A percentile compares a stretch with the other conserved stretches of the same genome.
These are phyloP conservation scores for Neopestalotiopsis sp. DNA, from an alignment of 2,329 filamentous ascomycete genomes.

Conservation along the genomic window DNA sequence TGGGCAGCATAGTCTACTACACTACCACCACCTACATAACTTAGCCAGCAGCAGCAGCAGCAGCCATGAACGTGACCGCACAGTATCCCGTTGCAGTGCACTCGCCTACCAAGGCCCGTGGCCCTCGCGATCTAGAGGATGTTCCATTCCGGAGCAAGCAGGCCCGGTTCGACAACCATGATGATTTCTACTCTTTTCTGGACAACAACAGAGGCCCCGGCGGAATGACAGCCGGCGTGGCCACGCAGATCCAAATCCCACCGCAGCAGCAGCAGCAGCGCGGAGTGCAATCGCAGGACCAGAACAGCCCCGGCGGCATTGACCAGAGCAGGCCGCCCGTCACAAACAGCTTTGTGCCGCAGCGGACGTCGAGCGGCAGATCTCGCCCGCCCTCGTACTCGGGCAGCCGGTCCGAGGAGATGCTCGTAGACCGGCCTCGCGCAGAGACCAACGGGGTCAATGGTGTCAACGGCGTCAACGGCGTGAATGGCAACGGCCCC, in stretches of 20 bases:
- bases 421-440: conserved; percentile 31
- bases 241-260: conserved; percentile 18
- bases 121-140: conserved; percentile 30
- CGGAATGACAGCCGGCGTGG: conserved; percentile 16
- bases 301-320: conserved; percentile 8
- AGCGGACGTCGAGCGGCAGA: conserved; percentile 17
- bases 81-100: conserved; percentile 22
- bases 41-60: background rate
- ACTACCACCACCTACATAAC: background rate
- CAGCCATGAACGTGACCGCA: conserved; percentile 13
- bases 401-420: conserved; percentile 37
- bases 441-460: background rate
- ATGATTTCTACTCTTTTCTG: conserved; percentile 38
- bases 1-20: background rate
- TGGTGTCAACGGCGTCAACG: conserved; percentile 20
- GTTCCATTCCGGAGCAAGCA: conserved; percentile 19
- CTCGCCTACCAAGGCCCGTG: conserved; percentile 25
- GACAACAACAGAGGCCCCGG: conserved; percentile 32
- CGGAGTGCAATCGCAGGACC: conserved; percentile 22
- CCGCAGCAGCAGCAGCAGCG: conserved; percentile 16
- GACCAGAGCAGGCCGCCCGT: conserved; percentile 34
- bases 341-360: conserved; percentile 30
- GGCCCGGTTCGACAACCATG: conserved; percentile 34
- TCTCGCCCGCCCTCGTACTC: conserved; percentile 34
- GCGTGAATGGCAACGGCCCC: conserved; percentile 15